Evolutionary conservation across 139 green algal species (phyloP).

Genomic region (Volvox reticuliferus): DNA sequence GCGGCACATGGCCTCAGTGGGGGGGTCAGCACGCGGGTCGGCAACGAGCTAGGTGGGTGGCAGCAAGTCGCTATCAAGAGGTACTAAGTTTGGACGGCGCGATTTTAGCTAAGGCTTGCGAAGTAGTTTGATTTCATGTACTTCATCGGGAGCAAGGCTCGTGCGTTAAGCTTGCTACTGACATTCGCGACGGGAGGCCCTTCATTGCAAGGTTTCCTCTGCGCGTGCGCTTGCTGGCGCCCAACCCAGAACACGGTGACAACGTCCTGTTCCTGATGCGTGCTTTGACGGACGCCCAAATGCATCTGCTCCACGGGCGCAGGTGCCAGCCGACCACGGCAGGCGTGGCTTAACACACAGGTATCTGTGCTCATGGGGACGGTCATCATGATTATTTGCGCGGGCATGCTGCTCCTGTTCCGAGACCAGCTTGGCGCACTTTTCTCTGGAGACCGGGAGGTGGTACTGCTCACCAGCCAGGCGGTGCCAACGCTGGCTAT

Average conservation of each 20-base stretch:
- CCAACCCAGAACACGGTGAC: too few relatives aligned
- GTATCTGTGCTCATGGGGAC: slow-evolving; percentile 72
- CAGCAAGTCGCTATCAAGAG: too few relatives aligned
- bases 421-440: slow-evolving; percentile 58
- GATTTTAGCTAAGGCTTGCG: too few relatives aligned
- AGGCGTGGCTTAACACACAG: slow-evolving; percentile 73
- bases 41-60: slow-evolving; percentile 74
- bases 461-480: slow-evolving; percentile 60
- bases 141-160: too few relatives aligned
- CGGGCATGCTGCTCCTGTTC: slow-evolving; percentile 56
- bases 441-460: slow-evolving; percentile 63
- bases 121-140: too few relatives aligned
- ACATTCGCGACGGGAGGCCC: too few relatives aligned
- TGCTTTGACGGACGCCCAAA: too few relatives aligned
- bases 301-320: neutral
- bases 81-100: too few relatives aligned
- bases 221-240: too few relatives aligned
- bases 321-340: slow-evolving; percentile 60
- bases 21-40: slow-evolving; percentile 71
- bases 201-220: too few relatives aligned
- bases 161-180: too few relatives aligned
- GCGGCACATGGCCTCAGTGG: slow-evolving; percentile 69
- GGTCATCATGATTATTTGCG: slow-evolving; percentile 63
- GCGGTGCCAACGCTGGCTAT: slow-evolving; percentile 62
- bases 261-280: too few relatives aligned